A percentile compares a stretch with the other conserved stretches of the same genome.
Evolutionary conservation across 108 stramenopile species (phyloP).

Genomic region (Pseudonitzschia multiseries): DNA sequence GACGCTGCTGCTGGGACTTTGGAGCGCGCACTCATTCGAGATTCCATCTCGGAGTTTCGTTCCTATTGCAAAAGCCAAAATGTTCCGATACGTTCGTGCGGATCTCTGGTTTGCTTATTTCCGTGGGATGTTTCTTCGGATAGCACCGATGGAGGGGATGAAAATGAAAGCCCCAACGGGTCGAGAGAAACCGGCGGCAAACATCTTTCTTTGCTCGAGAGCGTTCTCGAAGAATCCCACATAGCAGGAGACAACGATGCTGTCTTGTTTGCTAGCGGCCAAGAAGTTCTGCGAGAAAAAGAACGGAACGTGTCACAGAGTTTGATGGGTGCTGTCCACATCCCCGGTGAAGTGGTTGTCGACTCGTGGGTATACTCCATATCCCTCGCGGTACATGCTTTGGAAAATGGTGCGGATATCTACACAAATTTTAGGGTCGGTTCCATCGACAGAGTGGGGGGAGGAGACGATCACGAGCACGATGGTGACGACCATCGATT

Average conservation of each 20-base stretch:
- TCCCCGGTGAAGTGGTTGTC: slow-evolving; percentile 79
- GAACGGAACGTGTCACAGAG: slow-evolving; percentile 54
- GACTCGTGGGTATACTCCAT: slow-evolving; percentile 86
- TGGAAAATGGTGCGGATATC: slow-evolving; percentile 59
- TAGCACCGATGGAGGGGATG: slow-evolving; percentile 14
- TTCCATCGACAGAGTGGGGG: slow-evolving; percentile 31
- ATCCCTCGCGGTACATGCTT: slow-evolving; percentile 63
- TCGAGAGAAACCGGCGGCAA: neutral
- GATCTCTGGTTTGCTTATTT: slow-evolving; percentile 73
- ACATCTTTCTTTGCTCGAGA: slow-evolving; percentile 8
- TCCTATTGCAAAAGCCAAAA: slow-evolving; percentile 51
- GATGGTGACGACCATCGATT: slow-evolving; percentile 21
- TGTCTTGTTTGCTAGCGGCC: slow-evolving; percentile 28
- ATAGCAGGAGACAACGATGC: slow-evolving; percentile 78
- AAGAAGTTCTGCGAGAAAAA: slow-evolving; percentile 30
- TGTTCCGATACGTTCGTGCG: slow-evolving; percentile 62
- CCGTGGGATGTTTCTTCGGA: slow-evolving; percentile 54
- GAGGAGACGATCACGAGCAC: slow-evolving; percentile 20
- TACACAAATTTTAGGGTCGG: slow-evolving; percentile 37
- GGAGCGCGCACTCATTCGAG: slow-evolving; percentile 73
- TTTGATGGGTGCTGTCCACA: slow-evolving; percentile 65
- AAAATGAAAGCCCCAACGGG: neutral
- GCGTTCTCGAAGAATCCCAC: slow-evolving; percentile 61
- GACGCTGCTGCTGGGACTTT: slow-evolving; percentile 73
- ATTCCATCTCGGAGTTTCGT: slow-evolving; percentile 61